Evolutionary conservation across 768 basidiomycete species (phyloP), one percentile per base, ranked within the genome.

Genomic region (Auriscalpium vulgare): DNA sequence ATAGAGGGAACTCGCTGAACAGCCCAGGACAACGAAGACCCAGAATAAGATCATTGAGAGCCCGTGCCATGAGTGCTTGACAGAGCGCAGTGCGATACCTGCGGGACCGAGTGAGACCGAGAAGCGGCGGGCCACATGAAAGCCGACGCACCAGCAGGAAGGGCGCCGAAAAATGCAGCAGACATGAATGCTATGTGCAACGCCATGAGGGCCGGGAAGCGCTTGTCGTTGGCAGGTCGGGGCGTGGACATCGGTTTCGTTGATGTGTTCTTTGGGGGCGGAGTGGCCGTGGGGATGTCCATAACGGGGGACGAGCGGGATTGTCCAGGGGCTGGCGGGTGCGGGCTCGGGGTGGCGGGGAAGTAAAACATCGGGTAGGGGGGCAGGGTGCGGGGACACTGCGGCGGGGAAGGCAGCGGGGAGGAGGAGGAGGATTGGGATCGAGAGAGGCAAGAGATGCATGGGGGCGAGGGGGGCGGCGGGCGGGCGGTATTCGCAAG

Each of bases 11-110:
- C 85, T 86, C 19, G 85, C 71, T 13, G 82, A 75, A 67, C 86
- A 81, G 5, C 90, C 91, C 43, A 95, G 66, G 1, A 74, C 68
- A 52, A 77, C 72, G 19, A 88, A 73, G 11, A 62, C 70, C 65
- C 87, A 86, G 71, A 93, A 94, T 0, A 74, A 71, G 34, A 80
- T 50, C n/a, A 85, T 77, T 8, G 77, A 75, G 14, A 86, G 49
- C 21, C 76, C 75, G 54, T 85, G 84, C 61, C 77, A 79, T 0
- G 84, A 71, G 64, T 91, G 87, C 50, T 83, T 84, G 0, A 87
- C 84, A 14, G 88, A 84, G 37, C 93, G 84, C 57, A 97, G 75
- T 1, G 83, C 81, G 57, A 95, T 89, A 35, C 81, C 94, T 95
- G 65, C 21, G 37, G 36, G 19, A 34, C 56, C 55, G 38, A 40